Percentiles rank a stretch among this genome's conserved stretches.
Evolutionary conservation across 2,329 filamentous ascomycete genomes (phyloP).

Genomic region (Colletotrichum abscissum): DNA sequence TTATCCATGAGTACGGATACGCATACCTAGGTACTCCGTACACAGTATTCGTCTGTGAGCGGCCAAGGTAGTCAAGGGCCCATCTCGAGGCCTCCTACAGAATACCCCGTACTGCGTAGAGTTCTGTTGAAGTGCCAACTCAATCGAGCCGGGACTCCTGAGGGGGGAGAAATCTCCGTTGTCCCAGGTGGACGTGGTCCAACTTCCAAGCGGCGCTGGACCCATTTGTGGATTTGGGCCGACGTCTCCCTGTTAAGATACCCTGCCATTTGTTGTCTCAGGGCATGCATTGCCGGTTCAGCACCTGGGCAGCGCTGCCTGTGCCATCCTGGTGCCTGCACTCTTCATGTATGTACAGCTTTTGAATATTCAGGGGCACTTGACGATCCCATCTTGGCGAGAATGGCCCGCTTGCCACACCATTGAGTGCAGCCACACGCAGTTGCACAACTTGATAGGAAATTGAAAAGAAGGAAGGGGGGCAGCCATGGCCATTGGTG

Average conservation of each 20-base stretch:
- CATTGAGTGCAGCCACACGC: not conserved
- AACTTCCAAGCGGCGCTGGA: not conserved
- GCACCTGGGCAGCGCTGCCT: not conserved
- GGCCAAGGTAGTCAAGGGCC: not conserved
- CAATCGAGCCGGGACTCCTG: not conserved
- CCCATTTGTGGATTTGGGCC: not conserved
- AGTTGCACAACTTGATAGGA: not conserved
- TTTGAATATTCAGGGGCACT: slow-evolving; percentile 1
- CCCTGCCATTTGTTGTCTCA: slow-evolving; percentile 25
- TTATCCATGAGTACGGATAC: not conserved
- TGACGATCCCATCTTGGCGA: not conserved
- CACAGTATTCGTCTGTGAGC: not conserved
- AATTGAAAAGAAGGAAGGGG: no score
- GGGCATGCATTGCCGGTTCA: slow-evolving; percentile 22
- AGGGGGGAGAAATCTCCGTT: not conserved
- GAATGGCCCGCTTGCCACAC: not conserved
- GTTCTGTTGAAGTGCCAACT: not conserved
- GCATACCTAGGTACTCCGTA: not conserved
- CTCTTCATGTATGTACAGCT: not conserved
- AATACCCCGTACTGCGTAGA: not conserved
- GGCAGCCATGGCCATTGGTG: not conserved
- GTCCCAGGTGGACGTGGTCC: not conserved
- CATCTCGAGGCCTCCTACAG: not conserved
- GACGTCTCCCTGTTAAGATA: not conserved
- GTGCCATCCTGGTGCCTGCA: not conserved